Evolutionary conservation across 768 basidiomycete species (phyloP).

Genomic region (Dictyophora rubrovolvata): DNA sequence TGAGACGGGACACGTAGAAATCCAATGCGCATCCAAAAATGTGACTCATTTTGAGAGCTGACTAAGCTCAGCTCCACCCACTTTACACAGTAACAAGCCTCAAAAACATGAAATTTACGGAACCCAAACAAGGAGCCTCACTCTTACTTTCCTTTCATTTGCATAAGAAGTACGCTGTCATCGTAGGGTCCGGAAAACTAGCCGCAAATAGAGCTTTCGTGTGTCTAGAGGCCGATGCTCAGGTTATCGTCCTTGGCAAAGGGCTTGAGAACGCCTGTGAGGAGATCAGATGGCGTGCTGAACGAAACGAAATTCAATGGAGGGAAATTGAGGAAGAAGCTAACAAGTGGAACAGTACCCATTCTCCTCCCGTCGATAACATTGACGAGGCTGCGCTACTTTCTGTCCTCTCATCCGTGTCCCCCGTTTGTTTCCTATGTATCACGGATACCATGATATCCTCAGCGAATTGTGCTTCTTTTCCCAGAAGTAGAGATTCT

Average conservation of each 20-base stretch:
- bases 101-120: slow-evolving; percentile 1
- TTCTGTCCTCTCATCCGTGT: slow-evolving; percentile 29
- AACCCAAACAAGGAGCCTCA: slow-evolving; percentile 46
- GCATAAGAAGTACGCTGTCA: slow-evolving; percentile 41
- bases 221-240: slow-evolving; percentile 69
- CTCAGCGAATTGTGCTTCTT: slow-evolving; percentile 14
- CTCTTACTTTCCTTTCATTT: slow-evolving; percentile 70
- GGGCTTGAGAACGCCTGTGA: slow-evolving; percentile 46
- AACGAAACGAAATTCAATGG: slow-evolving; percentile 30
- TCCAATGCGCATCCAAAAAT: slow-evolving; percentile 6
- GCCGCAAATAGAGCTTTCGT: slow-evolving; percentile 80
- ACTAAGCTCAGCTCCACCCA: background rate
- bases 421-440: slow-evolving; percentile 47
- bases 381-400: slow-evolving; percentile 38
- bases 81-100: background rate
- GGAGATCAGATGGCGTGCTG: slow-evolving; percentile 58
- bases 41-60: slow-evolving; percentile 1
- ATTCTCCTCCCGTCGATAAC: slow-evolving; percentile 14
- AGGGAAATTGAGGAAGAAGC: slow-evolving; percentile 50
- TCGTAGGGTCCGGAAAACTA: slow-evolving; percentile 70
- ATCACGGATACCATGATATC: slow-evolving; percentile 68
- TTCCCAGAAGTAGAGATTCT: slow-evolving; percentile 38
- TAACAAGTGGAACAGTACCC: slow-evolving; percentile 26
- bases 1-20: background rate
- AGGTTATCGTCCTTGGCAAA: slow-evolving; percentile 52